Base-by-base conservation (phyloP, 83 land plant species). In the Larix sibirica region DNA sequence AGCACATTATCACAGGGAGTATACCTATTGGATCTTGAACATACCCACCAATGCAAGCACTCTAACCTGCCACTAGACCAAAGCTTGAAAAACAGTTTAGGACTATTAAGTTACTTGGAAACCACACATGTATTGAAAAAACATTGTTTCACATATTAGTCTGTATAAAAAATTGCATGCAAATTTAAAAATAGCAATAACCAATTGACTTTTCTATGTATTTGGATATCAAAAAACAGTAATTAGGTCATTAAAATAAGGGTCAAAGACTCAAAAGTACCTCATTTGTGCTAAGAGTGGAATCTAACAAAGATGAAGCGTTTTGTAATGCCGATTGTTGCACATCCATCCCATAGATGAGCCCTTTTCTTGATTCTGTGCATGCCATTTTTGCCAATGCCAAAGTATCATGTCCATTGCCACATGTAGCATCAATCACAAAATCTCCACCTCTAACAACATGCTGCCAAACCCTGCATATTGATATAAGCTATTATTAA, bases 381-480 rank as follows among this genome's bases (percentile, higher is more conserved):
- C 88, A 81, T 47, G 92, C 96, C 91, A 98, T 66, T 69, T 84
- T 90, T 40, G 92, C 96, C 90, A 98, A 79, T 54, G 86, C 89
- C 78, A 96, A 84, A 4, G 99, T 96, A 82, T 96, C 99, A 84
- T 92, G 80, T 14, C 99, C 99, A 90, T 98, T 98, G 67, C 99
- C 99, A 91, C 98, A 98, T 16, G 99, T 98, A 26, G 99, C 99
- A 92, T 98, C 99, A 74, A 97, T 81, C 36, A 92, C 99, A 24
- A 74, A 86, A 83, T 97, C 99, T 69, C 99, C 99, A 44, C 87
- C 85, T 24, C 82, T 83, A n/a, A 93, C 90, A 73, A 96, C 83
- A 77, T 87, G 86, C 77, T 74, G 87, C 99, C 99, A 97, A 3
- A 97, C 91, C 26, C 99, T 97, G 56, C 56, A 50, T 50, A 50